Conservation (phyloP, 148 eudicot genomes). For the Chenopodium formosanum region DNA sequence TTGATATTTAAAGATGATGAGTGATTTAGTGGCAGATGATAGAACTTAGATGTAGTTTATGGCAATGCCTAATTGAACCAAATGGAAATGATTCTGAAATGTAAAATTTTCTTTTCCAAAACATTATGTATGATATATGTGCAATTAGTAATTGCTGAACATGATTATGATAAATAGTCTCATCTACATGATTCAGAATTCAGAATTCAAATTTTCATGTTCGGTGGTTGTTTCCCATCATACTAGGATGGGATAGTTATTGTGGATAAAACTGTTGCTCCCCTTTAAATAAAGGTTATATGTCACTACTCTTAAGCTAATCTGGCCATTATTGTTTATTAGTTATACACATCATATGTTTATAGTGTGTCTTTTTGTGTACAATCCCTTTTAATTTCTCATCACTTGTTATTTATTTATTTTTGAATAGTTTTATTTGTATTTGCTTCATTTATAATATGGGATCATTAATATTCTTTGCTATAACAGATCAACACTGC, state of each 20-base stretch:
- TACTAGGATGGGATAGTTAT: too few species aligned
- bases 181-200: too few species aligned
- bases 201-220: too few species aligned
- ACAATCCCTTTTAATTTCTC: not conserved
- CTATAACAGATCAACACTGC: constrained; percentile 61
- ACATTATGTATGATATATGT: too few species aligned
- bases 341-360: not conserved
- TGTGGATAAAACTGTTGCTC: not conserved
- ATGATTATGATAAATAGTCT: too few species aligned
- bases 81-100: too few species aligned
- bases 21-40: not conserved
- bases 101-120: not conserved
- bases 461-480: not conserved
- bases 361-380: not conserved
- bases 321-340: too few species aligned
- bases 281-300: not conserved
- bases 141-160: too few species aligned
- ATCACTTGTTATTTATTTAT: not conserved
- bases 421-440: too few species aligned
- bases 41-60: not conserved
- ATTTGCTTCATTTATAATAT: not conserved
- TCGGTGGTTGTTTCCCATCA: too few species aligned
- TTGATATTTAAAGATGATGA: not conserved
- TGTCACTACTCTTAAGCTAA: not conserved
- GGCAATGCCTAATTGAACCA: not conserved